Conservation (phyloP, 1,284 basidiomycete genomes). For the Ustanciosporium gigantosporum region DNA sequence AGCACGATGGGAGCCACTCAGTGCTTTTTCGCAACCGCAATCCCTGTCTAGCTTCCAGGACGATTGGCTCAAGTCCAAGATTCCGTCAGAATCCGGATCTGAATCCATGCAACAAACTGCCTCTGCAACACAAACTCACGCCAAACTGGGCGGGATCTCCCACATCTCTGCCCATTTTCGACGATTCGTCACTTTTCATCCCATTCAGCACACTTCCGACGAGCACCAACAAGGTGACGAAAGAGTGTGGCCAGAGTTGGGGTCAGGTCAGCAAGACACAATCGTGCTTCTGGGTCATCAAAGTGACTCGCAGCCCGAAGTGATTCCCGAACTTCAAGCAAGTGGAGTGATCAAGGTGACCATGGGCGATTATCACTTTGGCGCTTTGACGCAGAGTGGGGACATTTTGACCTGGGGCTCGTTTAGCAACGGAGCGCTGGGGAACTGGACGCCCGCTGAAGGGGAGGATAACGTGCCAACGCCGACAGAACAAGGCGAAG, state of each 20-base stretch:
- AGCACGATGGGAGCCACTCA: conserved; percentile 9
- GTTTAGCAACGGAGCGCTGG: conserved; percentile 77
- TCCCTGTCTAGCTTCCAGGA: conserved; percentile 1
- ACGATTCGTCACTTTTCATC: conserved; percentile 78
- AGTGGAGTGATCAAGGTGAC: conserved; percentile 77
- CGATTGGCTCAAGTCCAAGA: conserved; percentile 6
- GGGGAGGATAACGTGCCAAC: not conserved
- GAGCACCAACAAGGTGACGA: not conserved
- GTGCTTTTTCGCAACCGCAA: conserved; percentile 6
- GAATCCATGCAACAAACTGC: too few relatives aligned
- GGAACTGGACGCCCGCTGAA: conserved; percentile 66
- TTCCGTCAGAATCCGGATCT: too few relatives aligned
- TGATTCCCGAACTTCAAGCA: conserved; percentile 74
- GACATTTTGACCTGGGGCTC: conserved; percentile 81
- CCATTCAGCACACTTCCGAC: conserved; percentile 64
- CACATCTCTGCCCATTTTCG: conserved; percentile 83
- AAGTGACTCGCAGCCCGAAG: conserved; percentile 64
- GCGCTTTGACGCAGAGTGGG: conserved; percentile 77
- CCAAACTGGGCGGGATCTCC: conserved; percentile 28
- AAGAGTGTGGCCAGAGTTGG: not conserved
- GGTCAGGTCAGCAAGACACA: conserved; percentile 1
- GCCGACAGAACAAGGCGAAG: conserved; percentile 2
- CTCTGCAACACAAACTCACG: too few relatives aligned
- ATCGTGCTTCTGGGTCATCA: conserved; percentile 48
- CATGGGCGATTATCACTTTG: conserved; percentile 85